phyloP scores from a whole-genome alignment of 352 stramenopile species.

The Blastocystis sp. region DNA sequence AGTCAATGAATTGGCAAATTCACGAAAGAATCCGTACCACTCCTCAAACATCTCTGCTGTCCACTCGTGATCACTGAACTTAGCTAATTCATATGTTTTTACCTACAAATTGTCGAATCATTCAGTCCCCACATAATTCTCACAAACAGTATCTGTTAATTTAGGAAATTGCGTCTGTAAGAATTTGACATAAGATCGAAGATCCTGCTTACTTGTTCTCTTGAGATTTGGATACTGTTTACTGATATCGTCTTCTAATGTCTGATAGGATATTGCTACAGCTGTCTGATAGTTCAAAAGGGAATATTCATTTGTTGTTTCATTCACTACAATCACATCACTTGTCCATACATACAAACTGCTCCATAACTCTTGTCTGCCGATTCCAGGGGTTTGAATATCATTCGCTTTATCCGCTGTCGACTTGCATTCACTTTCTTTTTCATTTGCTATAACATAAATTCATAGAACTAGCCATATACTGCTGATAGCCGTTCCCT shows the following conservation, averaged over 20 bases:
- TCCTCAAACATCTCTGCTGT: conserved; percentile 59
- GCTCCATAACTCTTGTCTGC: conserved; percentile 34
- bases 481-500: conserved; percentile 18
- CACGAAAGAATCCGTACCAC: conserved; percentile 40
- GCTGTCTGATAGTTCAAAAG: conserved; percentile 48
- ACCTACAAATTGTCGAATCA: neutral
- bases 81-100: conserved; percentile 54
- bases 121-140: conserved; percentile 8
- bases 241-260: conserved; percentile 49
- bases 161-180: conserved; percentile 51
- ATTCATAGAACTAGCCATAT: neutral
- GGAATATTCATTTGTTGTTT: neutral
- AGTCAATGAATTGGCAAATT: conserved; percentile 34
- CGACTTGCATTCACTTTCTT: conserved; percentile 38
- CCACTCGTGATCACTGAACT: conserved; percentile 62
- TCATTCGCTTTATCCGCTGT: conserved; percentile 32
- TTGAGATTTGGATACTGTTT: conserved; percentile 60
- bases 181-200: conserved; percentile 41
- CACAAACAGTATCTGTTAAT: conserved; percentile 49
- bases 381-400: neutral
- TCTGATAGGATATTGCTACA: conserved; percentile 46
- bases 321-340: conserved; percentile 8
- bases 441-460: conserved; percentile 50
- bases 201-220: conserved; percentile 37
- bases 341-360: neutral